These are phyloP conservation scores for Aspergillus nomiae DNA, from an alignment of 2,329 filamentous ascomycete species.

Conservation along the genomic window DNA sequence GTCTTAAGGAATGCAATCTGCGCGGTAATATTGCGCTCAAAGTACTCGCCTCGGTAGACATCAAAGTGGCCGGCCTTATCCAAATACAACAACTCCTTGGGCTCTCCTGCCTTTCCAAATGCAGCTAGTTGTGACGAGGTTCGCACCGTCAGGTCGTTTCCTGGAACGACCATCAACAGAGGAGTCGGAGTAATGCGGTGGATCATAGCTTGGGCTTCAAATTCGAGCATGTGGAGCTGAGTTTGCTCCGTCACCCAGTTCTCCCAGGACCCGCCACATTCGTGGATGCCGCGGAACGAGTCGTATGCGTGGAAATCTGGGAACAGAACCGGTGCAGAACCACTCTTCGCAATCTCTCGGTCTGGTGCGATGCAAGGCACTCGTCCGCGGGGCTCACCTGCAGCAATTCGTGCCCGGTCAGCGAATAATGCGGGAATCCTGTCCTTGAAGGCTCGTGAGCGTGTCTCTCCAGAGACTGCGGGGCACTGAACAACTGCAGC, in stretches of 20 bases:
- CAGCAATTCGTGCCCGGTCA: not conserved
- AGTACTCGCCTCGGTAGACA: too few relatives aligned
- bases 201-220: slow-evolving; percentile 4
- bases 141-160: slow-evolving; percentile 4
- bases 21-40: too few relatives aligned
- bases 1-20: too few relatives aligned
- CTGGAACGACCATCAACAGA: not conserved
- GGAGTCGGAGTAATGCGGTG: not conserved
- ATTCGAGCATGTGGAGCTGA: slow-evolving; percentile 34
- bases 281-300: not conserved
- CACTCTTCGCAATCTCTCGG: not conserved
- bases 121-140: slow-evolving; percentile 22
- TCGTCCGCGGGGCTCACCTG: not conserved
- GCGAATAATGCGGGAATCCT: not conserved
- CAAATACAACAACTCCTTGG: too few relatives aligned
- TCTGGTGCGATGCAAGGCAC: not conserved
- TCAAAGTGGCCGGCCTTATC: too few relatives aligned
- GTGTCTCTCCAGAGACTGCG: not conserved
- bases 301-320: not conserved
- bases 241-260: slow-evolving; percentile 42
- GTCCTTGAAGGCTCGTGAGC: not conserved
- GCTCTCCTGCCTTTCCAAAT: too few relatives aligned
- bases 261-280: slow-evolving; percentile 32
- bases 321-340: not conserved
- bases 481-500: not conserved